Evolutionary conservation across 371 early-diverging fungal species (phyloP), one percentile per base, ranked within the genome.

Genomic region (Mucor irregularis): DNA sequence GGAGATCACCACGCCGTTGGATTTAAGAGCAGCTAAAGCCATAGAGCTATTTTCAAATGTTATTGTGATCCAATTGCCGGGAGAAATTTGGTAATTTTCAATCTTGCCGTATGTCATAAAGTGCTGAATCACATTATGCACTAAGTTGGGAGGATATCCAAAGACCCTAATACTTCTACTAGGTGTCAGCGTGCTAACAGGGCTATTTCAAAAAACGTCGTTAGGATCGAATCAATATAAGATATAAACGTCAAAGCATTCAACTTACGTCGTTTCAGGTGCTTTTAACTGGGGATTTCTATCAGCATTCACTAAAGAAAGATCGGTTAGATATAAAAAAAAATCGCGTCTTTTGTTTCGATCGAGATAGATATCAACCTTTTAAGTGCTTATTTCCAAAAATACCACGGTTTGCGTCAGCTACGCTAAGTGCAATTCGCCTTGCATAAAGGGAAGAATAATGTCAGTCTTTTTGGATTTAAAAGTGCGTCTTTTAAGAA

Each of bases 41-140:
- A 56, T 49, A 11, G 59, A 47, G 16, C 24, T 28, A 16, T 55
- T 53, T 9, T 58, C 55, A 38, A 73, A 78, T 1, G 71, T 69
- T 10, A 78, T 63, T 1, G 59, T 60, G 35, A 74, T 64, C 74
- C 74, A 74, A 53, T 74, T 73, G 9, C 66, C 62, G 2, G 62
- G 53, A 3, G 74, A 56, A 39, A 59, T 65, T 21, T 53, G 48
- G 26, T 65, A 68, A 30, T 64, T 58, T 9, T 53, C 39, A 16
- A 78, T 65, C 10, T 61, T 53, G 9, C 78, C 78, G 49, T 61
- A 69, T 49, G 57, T 48, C 19, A 49, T 37, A 52, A 73, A 73
- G 34, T 71, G 58, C 13, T 61, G 54, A 30, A 71, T 51, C 4
- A 74, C 57, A 17, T 57, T 57, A 1, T 61, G 33, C 17, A 57